phyloP scores from a whole-genome alignment of 805 yeast genomes.

The Pichia eremophila region DNA sequence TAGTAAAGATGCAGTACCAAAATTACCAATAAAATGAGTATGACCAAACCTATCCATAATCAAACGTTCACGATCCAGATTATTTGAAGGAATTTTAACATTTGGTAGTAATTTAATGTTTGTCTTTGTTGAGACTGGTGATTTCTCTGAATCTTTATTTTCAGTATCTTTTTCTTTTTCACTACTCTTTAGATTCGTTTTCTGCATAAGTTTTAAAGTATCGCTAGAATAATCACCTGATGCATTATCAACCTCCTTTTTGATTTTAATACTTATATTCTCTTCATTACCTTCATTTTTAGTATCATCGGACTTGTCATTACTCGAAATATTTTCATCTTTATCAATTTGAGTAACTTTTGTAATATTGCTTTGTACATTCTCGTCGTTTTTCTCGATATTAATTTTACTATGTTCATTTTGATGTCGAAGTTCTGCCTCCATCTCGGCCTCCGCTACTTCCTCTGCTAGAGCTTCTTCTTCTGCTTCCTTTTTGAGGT shows the following conservation, averaged over 20 bases:
- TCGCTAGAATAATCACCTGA: too few species aligned
- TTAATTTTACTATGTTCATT: too few species aligned
- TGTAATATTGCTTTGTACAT: too few species aligned
- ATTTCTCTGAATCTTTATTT: background rate
- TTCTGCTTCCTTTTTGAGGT: background rate
- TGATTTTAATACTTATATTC: background rate
- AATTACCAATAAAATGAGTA: slow-evolving; percentile 38
- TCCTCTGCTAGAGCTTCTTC: background rate
- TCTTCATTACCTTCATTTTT: background rate
- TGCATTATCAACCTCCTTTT: too few species aligned
- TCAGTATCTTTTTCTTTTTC: background rate
- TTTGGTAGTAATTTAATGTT: slow-evolving; percentile 13
- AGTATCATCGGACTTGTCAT: background rate
- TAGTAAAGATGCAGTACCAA: slow-evolving; percentile 36
- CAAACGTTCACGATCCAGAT: slow-evolving; percentile 26
- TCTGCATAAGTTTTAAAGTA: too few species aligned
- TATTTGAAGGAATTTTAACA: slow-evolving; percentile 14
- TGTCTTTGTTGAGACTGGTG: background rate
- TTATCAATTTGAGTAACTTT: too few species aligned
- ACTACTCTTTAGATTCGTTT: too few species aligned
- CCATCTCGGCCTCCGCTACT: too few species aligned
- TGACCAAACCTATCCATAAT: slow-evolving; percentile 37
- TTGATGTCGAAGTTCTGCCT: too few species aligned
- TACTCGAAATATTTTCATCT: too few species aligned
- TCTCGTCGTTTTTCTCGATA: background rate